Conservation (phyloP, 2,329 filamentous ascomycete species). For the Ophiostoma triangulosporum region DNA sequence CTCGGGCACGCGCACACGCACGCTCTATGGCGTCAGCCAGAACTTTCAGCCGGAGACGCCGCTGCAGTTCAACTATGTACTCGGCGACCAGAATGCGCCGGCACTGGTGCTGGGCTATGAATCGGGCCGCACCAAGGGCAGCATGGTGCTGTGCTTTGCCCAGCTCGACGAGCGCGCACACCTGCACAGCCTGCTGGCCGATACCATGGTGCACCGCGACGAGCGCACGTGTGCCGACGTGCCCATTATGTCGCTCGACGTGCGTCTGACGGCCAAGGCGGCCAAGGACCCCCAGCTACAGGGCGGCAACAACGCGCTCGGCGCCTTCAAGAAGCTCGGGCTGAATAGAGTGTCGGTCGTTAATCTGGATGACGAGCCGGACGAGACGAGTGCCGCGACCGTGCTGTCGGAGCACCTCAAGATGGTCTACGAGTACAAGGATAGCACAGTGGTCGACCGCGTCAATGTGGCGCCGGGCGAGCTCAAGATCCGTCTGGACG, state of each 20-base stretch:
- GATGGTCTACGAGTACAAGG: conserved; percentile 60
- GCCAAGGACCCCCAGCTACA: conserved; percentile 27
- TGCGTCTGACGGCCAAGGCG: conserved; percentile 22
- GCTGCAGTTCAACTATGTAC: conserved; percentile 64
- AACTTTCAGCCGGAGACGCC: conserved; percentile 50
- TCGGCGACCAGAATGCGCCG: conserved; percentile 55
- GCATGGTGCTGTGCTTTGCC: conserved; percentile 65
- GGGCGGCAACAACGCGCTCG: conserved; percentile 36
- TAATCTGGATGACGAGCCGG: conserved; percentile 53
- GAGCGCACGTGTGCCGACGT: conserved; percentile 62
- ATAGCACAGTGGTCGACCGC: conserved; percentile 68
- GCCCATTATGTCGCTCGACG: conserved; percentile 43
- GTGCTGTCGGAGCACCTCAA: conserved; percentile 66
- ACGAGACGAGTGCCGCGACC: conserved; percentile 45
- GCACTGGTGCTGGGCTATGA: conserved; percentile 59
- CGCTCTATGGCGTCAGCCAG: conserved; percentile 63
- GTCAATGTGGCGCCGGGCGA: conserved; percentile 71
- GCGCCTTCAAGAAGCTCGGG: conserved; percentile 35
- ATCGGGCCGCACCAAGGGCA: conserved; percentile 50
- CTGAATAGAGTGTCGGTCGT: conserved; percentile 61
- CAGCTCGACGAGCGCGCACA: conserved; percentile 56
- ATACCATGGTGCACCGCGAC: conserved; percentile 51
- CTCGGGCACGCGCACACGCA: conserved; percentile 64
- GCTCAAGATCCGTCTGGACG: conserved; percentile 51
- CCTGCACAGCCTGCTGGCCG: conserved; percentile 61